phyloP scores from a whole-genome alignment of 176 grass and related monocot species.

The Zoysia japonica region DNA sequence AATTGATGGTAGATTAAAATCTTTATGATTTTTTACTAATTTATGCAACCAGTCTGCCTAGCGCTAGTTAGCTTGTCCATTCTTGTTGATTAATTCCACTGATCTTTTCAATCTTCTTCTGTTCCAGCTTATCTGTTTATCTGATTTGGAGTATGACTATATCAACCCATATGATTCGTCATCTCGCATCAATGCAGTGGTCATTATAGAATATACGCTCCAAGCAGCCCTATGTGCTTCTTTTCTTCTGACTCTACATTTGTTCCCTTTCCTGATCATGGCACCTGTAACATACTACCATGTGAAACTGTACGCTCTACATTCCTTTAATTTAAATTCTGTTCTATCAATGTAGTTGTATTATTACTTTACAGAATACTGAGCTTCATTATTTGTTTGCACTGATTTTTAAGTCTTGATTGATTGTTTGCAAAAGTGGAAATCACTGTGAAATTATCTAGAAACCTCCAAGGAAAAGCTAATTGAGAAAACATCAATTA shows the following conservation, averaged over 20 bases:
- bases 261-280: constrained; percentile 83
- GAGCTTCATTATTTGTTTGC: constrained; percentile 18
- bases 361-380: background rate
- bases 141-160: constrained; percentile 95
- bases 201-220: constrained; percentile 66
- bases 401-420: background rate
- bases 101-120: constrained; percentile 39
- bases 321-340: constrained; percentile 24
- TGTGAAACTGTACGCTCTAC: constrained; percentile 68
- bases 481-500: background rate
- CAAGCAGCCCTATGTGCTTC: constrained; percentile 69
- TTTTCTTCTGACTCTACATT: constrained; percentile 78
- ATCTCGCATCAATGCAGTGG: constrained; percentile 76
- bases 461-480: background rate
- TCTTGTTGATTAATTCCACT: constrained; percentile 35
- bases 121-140: constrained; percentile 79
- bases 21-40: background rate
- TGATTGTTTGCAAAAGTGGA: background rate
- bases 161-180: constrained; percentile 97
- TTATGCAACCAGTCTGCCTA: background rate
- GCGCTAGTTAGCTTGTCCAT: background rate
- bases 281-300: constrained; percentile 90
- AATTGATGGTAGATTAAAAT: constrained; percentile 6
- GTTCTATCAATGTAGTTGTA: constrained; percentile 1
- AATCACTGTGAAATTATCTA: constrained; percentile 7